Base-by-base conservation (phyloP, 192 early-diverging fungal genomes). In the Coemansia sp. region DNA sequence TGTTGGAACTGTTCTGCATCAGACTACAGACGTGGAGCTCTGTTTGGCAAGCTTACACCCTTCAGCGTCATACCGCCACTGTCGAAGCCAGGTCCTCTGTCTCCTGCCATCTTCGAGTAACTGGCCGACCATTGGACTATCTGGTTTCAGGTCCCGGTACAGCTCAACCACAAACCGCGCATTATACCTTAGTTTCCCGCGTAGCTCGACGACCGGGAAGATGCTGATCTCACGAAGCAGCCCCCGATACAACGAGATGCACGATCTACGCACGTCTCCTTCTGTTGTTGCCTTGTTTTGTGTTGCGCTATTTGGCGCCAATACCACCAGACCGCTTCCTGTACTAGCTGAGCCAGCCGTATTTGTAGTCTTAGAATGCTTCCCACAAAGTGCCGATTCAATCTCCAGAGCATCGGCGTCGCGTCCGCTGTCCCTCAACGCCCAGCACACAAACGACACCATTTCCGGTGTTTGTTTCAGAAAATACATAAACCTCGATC, bases 81-180 rank as follows among this genome's bases (percentile, higher is more conserved):
- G 47, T 0, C 51, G 43, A 2, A 82, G 65, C 80, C 80, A 82
- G 11, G 51, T 40, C 18, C 62, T 56, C 61, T 82, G 80, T 3
- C 36, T 19, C 12, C 16, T 0, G 11, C 80, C 80, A 8, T 82
- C 68, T 1, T 22, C 32, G 1, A 71, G 36, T 12, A 82, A 61
- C 58, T 49, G 15, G 6, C 13, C 18, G 10, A 65, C 51, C 13
- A 22, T 36, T 7, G 64, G 36, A 7, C 71, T 61, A 32, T n/a
- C 3, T 3, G 54, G 63, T 4, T 74, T 62, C 54, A 77, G 46
- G 40, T 74, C 62, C 12, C 72, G 65, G 36, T 82, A 82, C n/a
- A 82, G 68, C 54, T 82, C 80, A 70, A 71, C 77, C 15, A 69
- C 56, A 62, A 73, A 76, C 26, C 80, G 74, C 22, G 43, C 72